These are phyloP conservation scores for Carex scoparia DNA, from an alignment of 176 grass and related monocot species.

Conservation along the genomic window DNA sequence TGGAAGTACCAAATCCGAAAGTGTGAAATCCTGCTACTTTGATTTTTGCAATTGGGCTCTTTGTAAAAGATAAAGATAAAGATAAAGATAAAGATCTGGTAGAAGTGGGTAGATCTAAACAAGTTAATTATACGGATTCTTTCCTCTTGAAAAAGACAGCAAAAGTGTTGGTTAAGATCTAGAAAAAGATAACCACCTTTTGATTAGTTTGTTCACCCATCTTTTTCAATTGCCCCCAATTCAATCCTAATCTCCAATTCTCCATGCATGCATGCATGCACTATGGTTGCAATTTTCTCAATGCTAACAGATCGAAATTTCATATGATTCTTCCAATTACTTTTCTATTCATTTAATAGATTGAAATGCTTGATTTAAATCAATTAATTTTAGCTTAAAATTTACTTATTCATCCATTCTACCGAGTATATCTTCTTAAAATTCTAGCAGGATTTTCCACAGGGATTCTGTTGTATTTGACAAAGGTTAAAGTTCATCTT, in stretches of 20 bases:
- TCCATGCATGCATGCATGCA: neutral
- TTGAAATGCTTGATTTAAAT: too few relatives aligned
- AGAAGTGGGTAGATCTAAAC: conserved; percentile 20
- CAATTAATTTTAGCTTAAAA: too few relatives aligned
- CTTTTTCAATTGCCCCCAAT: conserved; percentile 7
- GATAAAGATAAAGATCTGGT: neutral
- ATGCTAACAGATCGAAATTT: too few relatives aligned
- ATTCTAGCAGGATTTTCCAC: too few relatives aligned
- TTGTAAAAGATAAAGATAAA: neutral
- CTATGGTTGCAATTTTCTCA: neutral
- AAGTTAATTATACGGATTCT: neutral
- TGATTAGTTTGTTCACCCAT: conserved; percentile 15
- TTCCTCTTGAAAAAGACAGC: conserved; percentile 15
- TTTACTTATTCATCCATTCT: too few relatives aligned
- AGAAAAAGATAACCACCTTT: conserved; percentile 19
- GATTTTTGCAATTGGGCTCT: neutral
- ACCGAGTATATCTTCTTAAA: too few relatives aligned
- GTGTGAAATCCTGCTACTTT: neutral
- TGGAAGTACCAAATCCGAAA: neutral
- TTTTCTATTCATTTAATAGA: too few relatives aligned
- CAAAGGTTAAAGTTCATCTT: too few relatives aligned
- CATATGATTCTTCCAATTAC: too few relatives aligned
- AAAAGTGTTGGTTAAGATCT: conserved; percentile 5
- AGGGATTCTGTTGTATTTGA: too few relatives aligned
- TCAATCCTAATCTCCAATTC: neutral